These are phyloP conservation scores for Nephelium lappaceum DNA, from an alignment of 345 rosid genomes.

Conservation along the genomic window DNA sequence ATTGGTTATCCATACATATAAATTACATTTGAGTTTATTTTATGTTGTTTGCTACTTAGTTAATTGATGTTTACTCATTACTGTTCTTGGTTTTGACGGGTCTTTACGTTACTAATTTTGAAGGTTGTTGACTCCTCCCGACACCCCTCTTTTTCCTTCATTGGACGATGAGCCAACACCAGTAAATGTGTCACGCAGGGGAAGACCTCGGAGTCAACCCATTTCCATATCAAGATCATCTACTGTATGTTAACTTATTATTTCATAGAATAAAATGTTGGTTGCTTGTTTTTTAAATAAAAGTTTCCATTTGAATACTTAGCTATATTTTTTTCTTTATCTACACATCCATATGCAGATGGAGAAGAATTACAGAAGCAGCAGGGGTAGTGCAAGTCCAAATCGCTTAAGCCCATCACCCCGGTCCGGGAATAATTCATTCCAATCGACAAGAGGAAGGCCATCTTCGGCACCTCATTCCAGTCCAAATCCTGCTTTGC, in stretches of 20 bases:
- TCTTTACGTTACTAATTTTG: constrained; percentile 36
- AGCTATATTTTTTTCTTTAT: neutral
- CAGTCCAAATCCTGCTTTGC: constrained; percentile 61
- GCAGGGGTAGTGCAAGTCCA: constrained; percentile 96
- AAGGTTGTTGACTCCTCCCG: constrained; percentile 98
- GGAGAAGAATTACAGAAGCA: constrained; percentile 91
- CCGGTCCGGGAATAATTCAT: constrained; percentile 58
- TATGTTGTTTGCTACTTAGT: neutral
- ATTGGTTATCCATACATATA: neutral
- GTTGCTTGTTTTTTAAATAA: neutral
- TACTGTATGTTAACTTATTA: constrained; percentile 56
- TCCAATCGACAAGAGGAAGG: constrained; percentile 80
- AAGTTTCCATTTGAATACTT: neutral
- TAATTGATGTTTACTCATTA: neutral
- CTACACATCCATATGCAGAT: constrained; percentile 48
- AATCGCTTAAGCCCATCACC: constrained; percentile 94
- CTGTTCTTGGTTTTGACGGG: constrained; percentile 34
- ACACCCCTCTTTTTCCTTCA: constrained; percentile 93
- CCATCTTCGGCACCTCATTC: constrained; percentile 74
- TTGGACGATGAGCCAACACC: constrained; percentile 81
- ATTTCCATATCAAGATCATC: constrained; percentile 92
- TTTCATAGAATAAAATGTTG: constrained; percentile 20
- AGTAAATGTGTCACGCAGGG: constrained; percentile 60
- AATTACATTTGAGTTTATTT: constrained; percentile 1
- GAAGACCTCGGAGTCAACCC: constrained; percentile 89